Conservation (phyloP, 257 asterid species). For the Perilla frutescens region DNA sequence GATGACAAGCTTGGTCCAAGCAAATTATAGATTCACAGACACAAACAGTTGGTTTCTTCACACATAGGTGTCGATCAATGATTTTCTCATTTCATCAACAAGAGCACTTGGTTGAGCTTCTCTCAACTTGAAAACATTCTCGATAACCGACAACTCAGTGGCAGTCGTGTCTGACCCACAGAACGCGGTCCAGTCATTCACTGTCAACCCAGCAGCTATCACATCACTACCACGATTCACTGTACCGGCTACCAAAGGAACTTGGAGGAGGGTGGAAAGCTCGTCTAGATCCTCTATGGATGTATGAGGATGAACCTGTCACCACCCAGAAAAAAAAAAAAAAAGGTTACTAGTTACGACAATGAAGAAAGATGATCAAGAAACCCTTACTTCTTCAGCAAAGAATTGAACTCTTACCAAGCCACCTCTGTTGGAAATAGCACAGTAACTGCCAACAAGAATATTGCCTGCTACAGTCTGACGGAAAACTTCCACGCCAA, state of each 20-base stretch:
- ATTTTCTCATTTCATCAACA: conserved; percentile 86
- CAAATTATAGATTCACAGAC: neutral
- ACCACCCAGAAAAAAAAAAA: neutral
- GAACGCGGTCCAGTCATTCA: conserved; percentile 92
- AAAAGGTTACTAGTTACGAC: neutral
- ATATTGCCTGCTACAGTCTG: conserved; percentile 89
- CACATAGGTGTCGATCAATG: conserved; percentile 78
- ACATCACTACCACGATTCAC: conserved; percentile 93
- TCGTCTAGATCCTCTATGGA: conserved; percentile 90
- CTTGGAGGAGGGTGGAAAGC: conserved; percentile 90
- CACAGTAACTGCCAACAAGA: conserved; percentile 82
- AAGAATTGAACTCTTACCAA: conserved; percentile 58
- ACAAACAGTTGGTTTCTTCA: conserved; percentile 29
- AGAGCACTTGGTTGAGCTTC: conserved; percentile 86
- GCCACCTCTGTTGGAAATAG: conserved; percentile 88
- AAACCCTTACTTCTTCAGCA: neutral
- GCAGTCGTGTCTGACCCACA: conserved; percentile 98
- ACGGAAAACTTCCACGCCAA: conserved; percentile 92
- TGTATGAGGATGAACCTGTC: conserved; percentile 90
- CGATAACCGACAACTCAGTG: conserved; percentile 81
- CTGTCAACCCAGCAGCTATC: conserved; percentile 75
- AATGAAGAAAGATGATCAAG: neutral
- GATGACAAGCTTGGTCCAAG: neutral
- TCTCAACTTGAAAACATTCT: conserved; percentile 82
- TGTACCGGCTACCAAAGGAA: conserved; percentile 88